Evolutionary conservation across 768 basidiomycete species (phyloP).

Genomic region (Mycena polygramma): DNA sequence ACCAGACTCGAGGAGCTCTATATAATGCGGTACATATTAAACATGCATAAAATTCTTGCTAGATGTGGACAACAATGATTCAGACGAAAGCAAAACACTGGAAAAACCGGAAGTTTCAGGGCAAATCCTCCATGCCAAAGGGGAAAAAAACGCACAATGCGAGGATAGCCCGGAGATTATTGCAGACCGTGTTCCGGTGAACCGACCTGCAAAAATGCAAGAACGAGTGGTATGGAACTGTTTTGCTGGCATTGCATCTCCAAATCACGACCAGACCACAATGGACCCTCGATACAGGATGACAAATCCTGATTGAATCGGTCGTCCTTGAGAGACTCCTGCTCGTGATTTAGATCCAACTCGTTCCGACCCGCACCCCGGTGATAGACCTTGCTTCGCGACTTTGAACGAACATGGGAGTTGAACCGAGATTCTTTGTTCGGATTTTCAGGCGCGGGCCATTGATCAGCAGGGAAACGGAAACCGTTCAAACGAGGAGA

Average conservation of each 20-base stretch:
- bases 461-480: conserved; percentile 39
- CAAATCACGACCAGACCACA: conserved; percentile 88
- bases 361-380: conserved; percentile 75
- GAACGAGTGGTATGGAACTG: conserved; percentile 82
- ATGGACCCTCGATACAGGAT: conserved; percentile 57
- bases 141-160: conserved; percentile 26
- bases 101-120: neutral
- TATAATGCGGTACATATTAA: conserved; percentile 34
- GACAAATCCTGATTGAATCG: conserved; percentile 46
- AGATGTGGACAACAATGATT: conserved; percentile 32
- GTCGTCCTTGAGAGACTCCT: conserved; percentile 43
- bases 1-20: conserved; percentile 9
- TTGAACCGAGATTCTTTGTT: conserved; percentile 42
- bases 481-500: conserved; percentile 37
- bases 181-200: conserved; percentile 53
- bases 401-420: conserved; percentile 72
- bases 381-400: conserved; percentile 78
- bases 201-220: conserved; percentile 72
- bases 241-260: conserved; percentile 91
- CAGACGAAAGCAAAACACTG: conserved; percentile 19
- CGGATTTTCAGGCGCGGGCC: conserved; percentile 18
- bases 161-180: conserved; percentile 35
- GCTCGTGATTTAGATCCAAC: conserved; percentile 62
- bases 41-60: conserved; percentile 37
- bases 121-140: neutral